Base-by-base conservation (phyloP, 106 monocot species). In the Triglochin maritima region DNA sequence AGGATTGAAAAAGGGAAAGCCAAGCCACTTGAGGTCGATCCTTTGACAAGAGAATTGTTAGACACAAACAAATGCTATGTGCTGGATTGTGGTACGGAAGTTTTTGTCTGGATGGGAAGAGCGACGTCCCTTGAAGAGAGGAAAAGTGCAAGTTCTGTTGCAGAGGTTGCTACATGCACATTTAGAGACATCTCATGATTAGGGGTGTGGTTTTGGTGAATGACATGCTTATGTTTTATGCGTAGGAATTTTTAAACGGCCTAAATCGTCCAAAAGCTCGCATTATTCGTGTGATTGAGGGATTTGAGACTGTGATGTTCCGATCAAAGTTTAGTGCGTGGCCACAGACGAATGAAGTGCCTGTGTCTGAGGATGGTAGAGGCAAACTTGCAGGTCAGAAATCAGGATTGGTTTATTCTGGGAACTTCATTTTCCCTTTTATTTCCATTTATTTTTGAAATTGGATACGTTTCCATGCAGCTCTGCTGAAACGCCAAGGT, bases 31-130 rank as follows among this genome's bases (percentile, higher is more conserved):
- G 64, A 66, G 48, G 69, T 82, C 60, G 86, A 84, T 67, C 63
- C 78, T 6, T 77, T 94, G 78, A 66, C 72, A 71, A 84, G 84
- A 74, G 82, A 86, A 54, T 72, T 86, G 50, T 66, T 94, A 53
- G 78, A 82, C 11, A 84, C 93, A 66, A 86, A 80, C 47, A 94
- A 84, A 60, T 94, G 93, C 56, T 94, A 80, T 67, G 48, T 94
- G 55, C 76, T 94, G 9, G 93, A 94, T 75, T 94, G 93, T 69
- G 82, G 86, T 6, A 60, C 50, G 68, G 86, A 94, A 77, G 71
- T 89, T 59, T 89, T 82, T 69, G 84, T 94, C 17, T 94, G 93
- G 93, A 84, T 80, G 78, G 93, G 93, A 9, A 79, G 89, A 81
- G 82, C 57, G 50, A 86, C 93, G 6, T 82, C 89, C 58, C 81